phyloP scores from a whole-genome alignment of 2,329 filamentous ascomycete genomes.

The Clonostachys rhizophaga region DNA sequence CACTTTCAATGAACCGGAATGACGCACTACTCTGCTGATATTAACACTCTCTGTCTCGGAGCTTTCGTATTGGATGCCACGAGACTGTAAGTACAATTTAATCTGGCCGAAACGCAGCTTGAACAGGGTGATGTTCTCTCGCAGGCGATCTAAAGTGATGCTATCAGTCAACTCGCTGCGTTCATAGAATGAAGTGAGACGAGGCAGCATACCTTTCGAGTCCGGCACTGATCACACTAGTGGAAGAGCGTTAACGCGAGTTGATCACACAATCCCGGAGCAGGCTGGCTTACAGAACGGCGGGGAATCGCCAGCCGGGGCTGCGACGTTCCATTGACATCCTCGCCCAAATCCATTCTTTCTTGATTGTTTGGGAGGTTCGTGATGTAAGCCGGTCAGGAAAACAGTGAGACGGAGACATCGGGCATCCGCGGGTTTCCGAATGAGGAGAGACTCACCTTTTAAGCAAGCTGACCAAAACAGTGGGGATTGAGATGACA shows the following conservation, averaged over 20 bases:
- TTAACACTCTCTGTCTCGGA: slow-evolving; percentile 23
- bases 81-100: slow-evolving; percentile 22
- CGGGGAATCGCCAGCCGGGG: background rate
- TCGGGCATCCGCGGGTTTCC: no score
- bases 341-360: no score
- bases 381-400: no score
- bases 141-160: background rate
- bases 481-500: no score
- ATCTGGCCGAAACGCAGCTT: slow-evolving; percentile 22
- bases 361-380: no score
- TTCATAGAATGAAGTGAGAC: no score
- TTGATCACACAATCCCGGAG: background rate
- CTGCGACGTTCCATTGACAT: no score
- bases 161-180: background rate
- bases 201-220: background rate
- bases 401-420: no score
- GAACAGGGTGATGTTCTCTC: slow-evolving; percentile 10
- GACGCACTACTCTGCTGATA: slow-evolving; percentile 28
- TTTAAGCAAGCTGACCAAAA: no score
- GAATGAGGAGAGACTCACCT: no score
- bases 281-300: background rate
- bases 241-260: background rate
- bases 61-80: slow-evolving; percentile 13
- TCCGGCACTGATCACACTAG: slow-evolving; percentile 1
- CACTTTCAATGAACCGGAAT: no score